Base-by-base conservation (phyloP, 768 basidiomycete species). In the Phanerochaete carnosa region DNA sequence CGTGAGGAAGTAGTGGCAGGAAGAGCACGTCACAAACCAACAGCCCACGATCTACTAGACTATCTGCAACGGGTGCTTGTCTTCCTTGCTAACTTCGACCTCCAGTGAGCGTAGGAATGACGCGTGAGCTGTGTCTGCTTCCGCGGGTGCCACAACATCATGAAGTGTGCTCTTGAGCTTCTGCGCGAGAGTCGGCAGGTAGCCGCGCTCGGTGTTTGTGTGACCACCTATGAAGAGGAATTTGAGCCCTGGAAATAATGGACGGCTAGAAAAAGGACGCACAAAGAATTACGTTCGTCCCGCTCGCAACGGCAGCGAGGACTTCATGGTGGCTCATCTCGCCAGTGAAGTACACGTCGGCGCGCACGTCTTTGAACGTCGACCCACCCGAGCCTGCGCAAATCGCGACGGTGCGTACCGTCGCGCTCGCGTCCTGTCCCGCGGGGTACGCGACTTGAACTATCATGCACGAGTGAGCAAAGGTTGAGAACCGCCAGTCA, bases 241-340 rank as follows among this genome's bases (percentile, higher is more conserved):
- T 12, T 25, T 25, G 29, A 52, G 22, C 45, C 16, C 11, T 33
- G 13, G 52, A 13, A 35, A 11, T 12, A 49, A 7, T 16, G 53
- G 12, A 59, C 58, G 15, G 5, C 46, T 43, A 33, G 47, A 39
- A 55, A 32, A 45, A 23, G 29, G 32, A 72, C 89, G 79, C 75
- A 89, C 94, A 94, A 58, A 97, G 81, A 63, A 97, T 82, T 69
- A 97, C 89, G 70, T 91, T 83, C 23, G 67, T 79, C 85, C 33
- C 93, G 92, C 45, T 76, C 11, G 90, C 91, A 13, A 92, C 80
- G 1, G 91, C 83, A 1, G 91, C 90, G 45, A 98, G 79, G 57
- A 96, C 86, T 61, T 95, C 89, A 73, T 97, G 95, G 74, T 96
- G 95, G 22, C 82, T 72, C 90, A 95, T 92, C 76, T 98, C 94